Evolutionary conservation across 2,329 filamentous ascomycete genomes (phyloP).

Genomic region (Emericellopsis cladophorae): DNA sequence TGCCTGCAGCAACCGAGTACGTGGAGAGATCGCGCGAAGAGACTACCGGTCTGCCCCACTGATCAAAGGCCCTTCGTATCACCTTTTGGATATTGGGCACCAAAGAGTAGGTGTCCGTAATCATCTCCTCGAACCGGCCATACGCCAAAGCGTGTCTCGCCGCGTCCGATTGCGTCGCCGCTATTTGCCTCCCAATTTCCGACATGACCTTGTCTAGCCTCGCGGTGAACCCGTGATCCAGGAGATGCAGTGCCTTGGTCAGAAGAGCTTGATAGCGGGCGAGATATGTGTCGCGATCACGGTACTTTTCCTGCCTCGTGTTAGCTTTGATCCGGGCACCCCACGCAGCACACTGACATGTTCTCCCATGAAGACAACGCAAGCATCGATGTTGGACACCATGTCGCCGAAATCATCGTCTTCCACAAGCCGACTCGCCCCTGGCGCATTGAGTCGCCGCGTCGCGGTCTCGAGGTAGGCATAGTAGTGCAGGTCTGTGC

Average conservation of each 20-base stretch:
- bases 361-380: slow-evolving; percentile 81
- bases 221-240: slow-evolving; percentile 43
- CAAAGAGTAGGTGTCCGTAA: slow-evolving; percentile 41
- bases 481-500: slow-evolving; percentile 88
- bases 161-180: slow-evolving; percentile 42
- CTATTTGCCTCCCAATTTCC: slow-evolving; percentile 42
- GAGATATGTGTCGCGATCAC: slow-evolving; percentile 77
- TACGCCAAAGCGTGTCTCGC: slow-evolving; percentile 47
- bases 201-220: slow-evolving; percentile 38
- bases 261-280: slow-evolving; percentile 78
- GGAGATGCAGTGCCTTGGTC: slow-evolving; percentile 48
- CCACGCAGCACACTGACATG: slow-evolving; percentile 44
- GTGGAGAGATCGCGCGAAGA: slow-evolving; percentile 32
- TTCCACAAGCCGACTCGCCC: slow-evolving; percentile 74
- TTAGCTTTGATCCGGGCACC: slow-evolving; percentile 4
- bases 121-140: slow-evolving; percentile 45
- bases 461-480: slow-evolving; percentile 86
- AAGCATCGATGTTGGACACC: slow-evolving; percentile 75
- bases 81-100: slow-evolving; percentile 43
- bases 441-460: slow-evolving; percentile 79
- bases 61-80: slow-evolving; percentile 37
- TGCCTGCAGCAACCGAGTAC: slow-evolving; percentile 40
- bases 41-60: slow-evolving; percentile 31
- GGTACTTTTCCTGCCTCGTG: slow-evolving; percentile 54
- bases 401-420: slow-evolving; percentile 80